Conservation (phyloP, 768 basidiomycete species). For the Termitomyces sp. region DNA sequence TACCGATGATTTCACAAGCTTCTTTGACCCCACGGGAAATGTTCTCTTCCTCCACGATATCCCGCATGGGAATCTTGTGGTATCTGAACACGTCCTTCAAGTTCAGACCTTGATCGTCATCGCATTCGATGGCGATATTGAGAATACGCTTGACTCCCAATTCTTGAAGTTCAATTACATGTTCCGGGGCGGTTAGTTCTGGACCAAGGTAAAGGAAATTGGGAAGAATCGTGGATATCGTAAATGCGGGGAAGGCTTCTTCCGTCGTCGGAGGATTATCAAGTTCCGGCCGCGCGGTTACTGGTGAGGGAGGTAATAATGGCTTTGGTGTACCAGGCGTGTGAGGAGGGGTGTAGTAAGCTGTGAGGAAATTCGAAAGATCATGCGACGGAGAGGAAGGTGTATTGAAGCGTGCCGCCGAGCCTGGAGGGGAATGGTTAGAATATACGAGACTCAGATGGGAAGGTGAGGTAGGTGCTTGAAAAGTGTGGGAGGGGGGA, state of each 20-base stretch:
- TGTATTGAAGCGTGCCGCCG: constrained; percentile 46
- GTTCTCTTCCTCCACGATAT: constrained; percentile 93
- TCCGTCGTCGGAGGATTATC: constrained; percentile 60
- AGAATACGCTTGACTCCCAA: constrained; percentile 85
- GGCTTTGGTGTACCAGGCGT: constrained; percentile 49
- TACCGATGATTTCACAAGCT: constrained; percentile 85
- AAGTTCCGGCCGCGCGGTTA: constrained; percentile 63
- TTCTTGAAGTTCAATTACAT: constrained; percentile 69
- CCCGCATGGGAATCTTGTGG: constrained; percentile 86
- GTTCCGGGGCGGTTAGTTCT: constrained; percentile 71
- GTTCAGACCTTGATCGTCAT: constrained; percentile 73
- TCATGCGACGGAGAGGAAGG: constrained; percentile 36
- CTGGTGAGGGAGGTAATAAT: constrained; percentile 51
- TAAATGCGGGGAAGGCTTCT: constrained; percentile 64
- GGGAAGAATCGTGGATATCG: constrained; percentile 89
- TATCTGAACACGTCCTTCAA: constrained; percentile 76
- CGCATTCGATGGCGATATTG: constrained; percentile 91
- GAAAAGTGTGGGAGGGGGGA: constrained; percentile 42
- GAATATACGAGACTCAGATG: constrained; percentile 61
- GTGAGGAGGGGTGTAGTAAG: constrained; percentile 54
- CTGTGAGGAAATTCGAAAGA: constrained; percentile 41
- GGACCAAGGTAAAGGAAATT: constrained; percentile 91
- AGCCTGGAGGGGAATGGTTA: constrained; percentile 54
- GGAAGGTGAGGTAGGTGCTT: constrained; percentile 50
- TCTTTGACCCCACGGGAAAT: constrained; percentile 79